A percentile compares a stretch with the other conserved stretches of the same genome.
phyloP scores from a whole-genome alignment of 1,284 basidiomycete species.

The Mycena sp. region DNA sequence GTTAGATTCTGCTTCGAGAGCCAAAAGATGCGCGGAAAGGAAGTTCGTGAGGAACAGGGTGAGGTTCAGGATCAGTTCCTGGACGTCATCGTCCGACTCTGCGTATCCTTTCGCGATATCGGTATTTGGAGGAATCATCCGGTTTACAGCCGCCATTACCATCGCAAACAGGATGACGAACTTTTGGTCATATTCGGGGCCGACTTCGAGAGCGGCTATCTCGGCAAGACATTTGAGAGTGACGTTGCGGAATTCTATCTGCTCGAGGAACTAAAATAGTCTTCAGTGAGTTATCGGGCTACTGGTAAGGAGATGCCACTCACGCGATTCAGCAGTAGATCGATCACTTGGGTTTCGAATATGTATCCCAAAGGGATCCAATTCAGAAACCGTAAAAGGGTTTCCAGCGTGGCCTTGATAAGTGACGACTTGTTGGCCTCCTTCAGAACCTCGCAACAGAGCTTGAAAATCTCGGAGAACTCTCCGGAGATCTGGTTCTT shows the following conservation, averaged over 20 bases:
- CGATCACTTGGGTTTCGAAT: conserved; percentile 98
- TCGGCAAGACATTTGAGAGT: conserved; percentile 97
- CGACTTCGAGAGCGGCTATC: conserved; percentile 93
- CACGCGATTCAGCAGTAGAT: conserved; percentile 89
- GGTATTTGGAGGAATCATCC: conserved; percentile 95
- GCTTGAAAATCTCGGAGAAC: conserved; percentile 95
- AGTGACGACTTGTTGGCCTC: conserved; percentile 96
- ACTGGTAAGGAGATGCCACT: conserved; percentile 42
- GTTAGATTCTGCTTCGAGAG: conserved; percentile 87
- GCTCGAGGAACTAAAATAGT: conserved; percentile 86
- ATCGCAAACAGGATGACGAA: conserved; percentile 97
- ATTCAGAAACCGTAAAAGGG: conserved; percentile 95
- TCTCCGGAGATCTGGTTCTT: conserved; percentile 98
- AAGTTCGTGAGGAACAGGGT: conserved; percentile 98
- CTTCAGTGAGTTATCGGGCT: conserved; percentile 9
- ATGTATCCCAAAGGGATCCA: conserved; percentile 99
- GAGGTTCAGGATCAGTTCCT: conserved; percentile 97
- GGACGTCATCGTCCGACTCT: conserved; percentile 90
- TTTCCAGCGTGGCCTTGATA: conserved; percentile 96
- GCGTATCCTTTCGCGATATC: conserved; percentile 95
- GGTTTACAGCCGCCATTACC: conserved; percentile 96
- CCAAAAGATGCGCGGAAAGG: conserved; percentile 88
- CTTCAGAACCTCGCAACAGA: conserved; percentile 96
- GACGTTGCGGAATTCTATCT: conserved; percentile 96
- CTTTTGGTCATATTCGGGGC: conserved; percentile 97